Evolutionary conservation across 2,329 filamentous ascomycete genomes (phyloP).

Genomic region (Xylaria sp.): DNA sequence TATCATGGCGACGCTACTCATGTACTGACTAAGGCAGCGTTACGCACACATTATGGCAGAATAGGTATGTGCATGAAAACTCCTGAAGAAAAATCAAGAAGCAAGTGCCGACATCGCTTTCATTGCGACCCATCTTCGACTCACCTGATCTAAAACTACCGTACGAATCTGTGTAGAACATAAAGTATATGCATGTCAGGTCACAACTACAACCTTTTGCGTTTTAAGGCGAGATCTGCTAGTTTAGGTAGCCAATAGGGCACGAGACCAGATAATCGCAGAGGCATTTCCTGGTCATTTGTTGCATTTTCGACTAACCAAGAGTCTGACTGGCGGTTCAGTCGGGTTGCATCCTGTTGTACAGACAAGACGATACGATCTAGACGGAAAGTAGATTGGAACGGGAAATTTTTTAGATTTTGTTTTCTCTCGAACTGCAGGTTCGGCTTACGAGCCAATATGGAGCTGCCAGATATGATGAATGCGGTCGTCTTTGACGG

Average conservation of each 20-base stretch:
- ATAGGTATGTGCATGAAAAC: constrained; percentile 10
- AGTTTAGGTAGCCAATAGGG: constrained; percentile 22
- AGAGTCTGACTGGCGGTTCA: constrained; percentile 4
- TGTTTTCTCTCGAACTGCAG: constrained; percentile 6
- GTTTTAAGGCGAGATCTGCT: constrained; percentile 21
- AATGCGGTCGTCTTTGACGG: constrained; percentile 90
- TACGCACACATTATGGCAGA: constrained; percentile 14
- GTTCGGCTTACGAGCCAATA: constrained; percentile 27
- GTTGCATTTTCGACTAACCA: constrained; percentile 17
- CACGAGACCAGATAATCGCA: constrained; percentile 4
- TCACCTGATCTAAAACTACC: constrained; percentile 32
- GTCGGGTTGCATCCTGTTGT: constrained; percentile 19
- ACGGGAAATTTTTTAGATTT: constrained; percentile 1
- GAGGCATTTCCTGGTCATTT: constrained; percentile 17
- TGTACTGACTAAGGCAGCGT: constrained; percentile 26
- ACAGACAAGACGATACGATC: constrained; percentile 1
- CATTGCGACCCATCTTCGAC: constrained; percentile 26
- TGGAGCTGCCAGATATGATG: constrained; percentile 68
- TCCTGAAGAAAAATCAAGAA: neutral
- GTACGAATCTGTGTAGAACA: constrained; percentile 28
- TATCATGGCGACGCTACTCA: constrained; percentile 28
- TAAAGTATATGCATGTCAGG: constrained; percentile 22
- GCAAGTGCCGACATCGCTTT: constrained; percentile 36
- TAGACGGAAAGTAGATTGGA: constrained; percentile 19
- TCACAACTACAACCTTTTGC: constrained; percentile 17